These are phyloP conservation scores for Echites panduratus DNA, from an alignment of 257 asterid species.

Conservation along the genomic window DNA sequence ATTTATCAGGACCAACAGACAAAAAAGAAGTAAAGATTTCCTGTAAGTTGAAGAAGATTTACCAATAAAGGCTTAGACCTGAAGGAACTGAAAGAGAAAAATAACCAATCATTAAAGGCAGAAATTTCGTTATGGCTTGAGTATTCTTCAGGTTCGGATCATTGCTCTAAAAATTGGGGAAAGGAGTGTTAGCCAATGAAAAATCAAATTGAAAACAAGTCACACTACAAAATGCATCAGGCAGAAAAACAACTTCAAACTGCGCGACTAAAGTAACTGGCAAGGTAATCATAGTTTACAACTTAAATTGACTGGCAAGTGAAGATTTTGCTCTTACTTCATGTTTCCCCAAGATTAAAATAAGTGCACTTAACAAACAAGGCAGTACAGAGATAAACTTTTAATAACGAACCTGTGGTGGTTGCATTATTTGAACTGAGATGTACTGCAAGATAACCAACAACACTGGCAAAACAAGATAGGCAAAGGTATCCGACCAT, in stretches of 20 bases:
- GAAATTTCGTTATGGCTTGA: slow-evolving; percentile 78
- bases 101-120: slow-evolving; percentile 93
- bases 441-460: slow-evolving; percentile 68
- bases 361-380: neutral
- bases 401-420: slow-evolving; percentile 67
- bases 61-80: slow-evolving; percentile 97
- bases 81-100: slow-evolving; percentile 95
- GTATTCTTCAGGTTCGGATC: slow-evolving; percentile 84
- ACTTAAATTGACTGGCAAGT: neutral
- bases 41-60: slow-evolving; percentile 16
- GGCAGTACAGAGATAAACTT: slow-evolving; percentile 3
- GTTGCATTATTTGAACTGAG: slow-evolving; percentile 91
- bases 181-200: slow-evolving; percentile 6
- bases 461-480: slow-evolving; percentile 85
- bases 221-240: neutral
- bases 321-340: neutral
- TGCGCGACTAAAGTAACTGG: neutral
- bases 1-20: slow-evolving; percentile 3
- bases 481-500: slow-evolving; percentile 90
- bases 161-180: slow-evolving; percentile 53
- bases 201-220: neutral
- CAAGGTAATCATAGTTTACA: neutral
- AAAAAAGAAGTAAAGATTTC: neutral
- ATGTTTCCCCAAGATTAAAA: neutral
- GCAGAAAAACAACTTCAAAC: no score